Evolutionary conservation across 768 basidiomycete genomes (phyloP).

Genomic region (Coprinellus micaceus): DNA sequence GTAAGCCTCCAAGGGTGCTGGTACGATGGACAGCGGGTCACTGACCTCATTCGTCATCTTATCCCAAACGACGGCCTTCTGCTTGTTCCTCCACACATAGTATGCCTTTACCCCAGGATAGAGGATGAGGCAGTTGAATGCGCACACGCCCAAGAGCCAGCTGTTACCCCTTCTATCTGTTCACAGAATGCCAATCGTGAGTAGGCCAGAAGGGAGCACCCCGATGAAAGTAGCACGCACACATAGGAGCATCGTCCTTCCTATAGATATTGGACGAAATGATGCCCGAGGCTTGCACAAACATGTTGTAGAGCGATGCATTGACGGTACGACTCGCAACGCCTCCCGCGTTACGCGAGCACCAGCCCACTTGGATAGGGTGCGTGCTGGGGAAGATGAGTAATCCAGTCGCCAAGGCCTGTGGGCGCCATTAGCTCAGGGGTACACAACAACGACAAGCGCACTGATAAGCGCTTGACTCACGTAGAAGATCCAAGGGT

Average conservation of each 20-base stretch:
- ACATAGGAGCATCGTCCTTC: slow-evolving; percentile 51
- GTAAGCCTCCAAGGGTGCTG: neutral
- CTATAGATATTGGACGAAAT: slow-evolving; percentile 57
- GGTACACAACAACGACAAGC: neutral
- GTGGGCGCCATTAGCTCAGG: slow-evolving; percentile 7
- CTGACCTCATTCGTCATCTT: neutral
- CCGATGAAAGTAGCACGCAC: too few species aligned
- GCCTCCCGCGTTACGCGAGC: slow-evolving; percentile 54
- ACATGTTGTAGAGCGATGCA: slow-evolving; percentile 57
- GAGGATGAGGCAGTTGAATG: too few species aligned
- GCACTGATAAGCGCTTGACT: neutral
- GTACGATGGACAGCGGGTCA: neutral
- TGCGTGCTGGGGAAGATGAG: slow-evolving; percentile 34
- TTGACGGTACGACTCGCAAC: slow-evolving; percentile 59
- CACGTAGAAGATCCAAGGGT: slow-evolving; percentile 52
- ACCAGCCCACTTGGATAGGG: slow-evolving; percentile 55
- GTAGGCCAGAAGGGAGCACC: too few species aligned
- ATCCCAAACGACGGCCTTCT: neutral
- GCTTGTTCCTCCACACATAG: neutral
- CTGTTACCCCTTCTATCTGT: neutral
- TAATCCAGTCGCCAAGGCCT: slow-evolving; percentile 11
- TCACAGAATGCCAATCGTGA: too few species aligned
- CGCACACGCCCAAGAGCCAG: neutral
- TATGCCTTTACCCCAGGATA: neutral
- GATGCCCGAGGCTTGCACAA: slow-evolving; percentile 29